Percentiles rank a stretch among this genome's conserved stretches.
These are phyloP conservation scores for Bruguiera gymnorhiza DNA, from an alignment of 345 rosid species.

Conservation along the genomic window DNA sequence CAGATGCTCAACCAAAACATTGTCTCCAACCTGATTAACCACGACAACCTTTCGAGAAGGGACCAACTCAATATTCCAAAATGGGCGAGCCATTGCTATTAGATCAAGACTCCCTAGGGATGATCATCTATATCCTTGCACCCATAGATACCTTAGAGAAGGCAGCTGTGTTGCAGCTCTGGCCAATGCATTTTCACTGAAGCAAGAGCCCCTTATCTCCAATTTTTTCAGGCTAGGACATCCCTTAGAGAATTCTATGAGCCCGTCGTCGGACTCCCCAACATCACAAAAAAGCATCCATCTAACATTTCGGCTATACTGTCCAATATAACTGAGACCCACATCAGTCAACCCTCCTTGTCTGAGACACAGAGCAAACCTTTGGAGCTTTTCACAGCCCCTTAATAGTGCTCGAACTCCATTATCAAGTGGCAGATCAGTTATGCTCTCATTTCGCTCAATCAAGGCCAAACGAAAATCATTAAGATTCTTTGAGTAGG, in stretches of 20 bases:
- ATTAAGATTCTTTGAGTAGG: slow-evolving; percentile 57
- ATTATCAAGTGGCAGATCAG: slow-evolving; percentile 84
- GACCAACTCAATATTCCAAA: slow-evolving; percentile 92
- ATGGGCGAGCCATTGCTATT: slow-evolving; percentile 76
- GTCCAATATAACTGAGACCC: slow-evolving; percentile 78
- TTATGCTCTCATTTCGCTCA: slow-evolving; percentile 60
- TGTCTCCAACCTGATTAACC: slow-evolving; percentile 31
- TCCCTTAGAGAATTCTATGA: slow-evolving; percentile 73
- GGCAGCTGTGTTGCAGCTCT: slow-evolving; percentile 53
- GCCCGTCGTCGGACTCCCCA: slow-evolving; percentile 75
- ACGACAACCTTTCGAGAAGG: slow-evolving; percentile 43
- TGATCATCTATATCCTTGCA: slow-evolving; percentile 78
- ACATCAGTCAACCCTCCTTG: slow-evolving; percentile 76
- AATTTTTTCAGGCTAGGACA: slow-evolving; percentile 84
- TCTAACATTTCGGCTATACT: slow-evolving; percentile 66
- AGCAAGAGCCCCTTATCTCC: slow-evolving; percentile 92
- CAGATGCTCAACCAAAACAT: slow-evolving; percentile 49
- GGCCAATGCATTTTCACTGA: slow-evolving; percentile 76
- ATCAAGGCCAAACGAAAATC: slow-evolving; percentile 91
- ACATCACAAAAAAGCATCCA: slow-evolving; percentile 94
- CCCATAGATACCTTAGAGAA: slow-evolving; percentile 91
- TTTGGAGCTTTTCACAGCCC: slow-evolving; percentile 73
- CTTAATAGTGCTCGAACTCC: slow-evolving; percentile 83
- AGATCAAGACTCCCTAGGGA: slow-evolving; percentile 49
- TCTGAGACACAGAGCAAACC: slow-evolving; percentile 80